Percentiles rank a stretch among this genome's conserved stretches.
Evolutionary conservation across 306 rosid genomes (phyloP).

Genomic region (Clitoria ternatea): DNA sequence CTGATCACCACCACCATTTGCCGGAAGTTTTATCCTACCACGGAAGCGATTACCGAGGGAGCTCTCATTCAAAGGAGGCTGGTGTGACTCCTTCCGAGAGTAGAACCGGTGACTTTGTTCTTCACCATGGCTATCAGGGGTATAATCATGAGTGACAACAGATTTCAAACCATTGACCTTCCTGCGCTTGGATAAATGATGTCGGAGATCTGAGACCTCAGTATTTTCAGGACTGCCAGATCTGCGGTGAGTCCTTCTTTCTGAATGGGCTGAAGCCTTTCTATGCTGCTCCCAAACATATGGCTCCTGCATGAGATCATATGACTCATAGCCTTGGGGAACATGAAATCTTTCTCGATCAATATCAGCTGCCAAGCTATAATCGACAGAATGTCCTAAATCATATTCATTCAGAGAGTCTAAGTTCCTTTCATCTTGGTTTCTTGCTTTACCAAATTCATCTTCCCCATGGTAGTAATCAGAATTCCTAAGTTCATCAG

Average conservation of each 20-base stretch:
- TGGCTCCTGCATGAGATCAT: constrained; percentile 66
- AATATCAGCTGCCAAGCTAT: constrained; percentile 57
- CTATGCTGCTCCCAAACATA: constrained; percentile 76
- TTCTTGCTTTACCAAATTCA: constrained; percentile 63
- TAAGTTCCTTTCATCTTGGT: constrained; percentile 63
- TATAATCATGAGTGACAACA: constrained; percentile 58
- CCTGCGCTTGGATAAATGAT: constrained; percentile 75
- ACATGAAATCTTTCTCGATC: constrained; percentile 58
- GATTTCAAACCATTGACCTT: constrained; percentile 73
- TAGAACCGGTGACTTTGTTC: constrained; percentile 44
- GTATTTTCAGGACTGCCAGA: constrained; percentile 75
- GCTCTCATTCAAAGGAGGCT: constrained; percentile 47
- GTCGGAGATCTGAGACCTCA: constrained; percentile 68
- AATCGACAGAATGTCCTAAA: constrained; percentile 56
- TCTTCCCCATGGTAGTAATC: constrained; percentile 77
- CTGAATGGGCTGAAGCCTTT: constrained; percentile 54
- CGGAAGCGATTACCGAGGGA: constrained; percentile 64
- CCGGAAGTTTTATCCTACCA: constrained; percentile 83
- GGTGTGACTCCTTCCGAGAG: constrained; percentile 53
- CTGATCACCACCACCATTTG: constrained; percentile 36
- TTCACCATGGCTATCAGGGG: constrained; percentile 42
- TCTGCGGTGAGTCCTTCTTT: constrained; percentile 53
- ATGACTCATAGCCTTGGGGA: constrained; percentile 53
- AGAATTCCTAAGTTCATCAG: constrained; percentile 76
- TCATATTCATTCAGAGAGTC: constrained; percentile 70